A percentile compares a stretch with the other conserved stretches of the same genome.
Evolutionary conservation across 2,329 filamentous ascomycete species (phyloP).

Genomic region (Fusarium oxysporum): DNA sequence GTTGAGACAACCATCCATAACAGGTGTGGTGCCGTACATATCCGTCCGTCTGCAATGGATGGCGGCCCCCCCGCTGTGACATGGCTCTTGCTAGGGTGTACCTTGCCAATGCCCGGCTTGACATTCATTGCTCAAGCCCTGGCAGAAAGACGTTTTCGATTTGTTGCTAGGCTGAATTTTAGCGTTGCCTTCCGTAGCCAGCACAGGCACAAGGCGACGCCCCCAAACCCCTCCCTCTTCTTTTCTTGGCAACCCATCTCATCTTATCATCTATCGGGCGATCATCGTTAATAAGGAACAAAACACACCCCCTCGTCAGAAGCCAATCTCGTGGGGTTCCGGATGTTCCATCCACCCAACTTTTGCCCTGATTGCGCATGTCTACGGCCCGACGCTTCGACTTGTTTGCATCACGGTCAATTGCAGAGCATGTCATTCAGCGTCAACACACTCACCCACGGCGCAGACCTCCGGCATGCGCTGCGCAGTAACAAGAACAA

Average conservation of each 20-base stretch:
- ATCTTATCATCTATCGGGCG: constrained; percentile 41
- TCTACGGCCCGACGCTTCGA: background rate
- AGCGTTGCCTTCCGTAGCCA: constrained; percentile 19
- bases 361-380: background rate
- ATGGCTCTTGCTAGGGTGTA: constrained; percentile 15
- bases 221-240: constrained; percentile 12
- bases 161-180: constrained; percentile 24
- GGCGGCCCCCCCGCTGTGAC: constrained; percentile 20
- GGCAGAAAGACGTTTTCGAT: constrained; percentile 27
- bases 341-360: constrained; percentile 8
- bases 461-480: background rate
- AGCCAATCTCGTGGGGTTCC: constrained; percentile 40
- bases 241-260: constrained; percentile 19
- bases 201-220: constrained; percentile 25
- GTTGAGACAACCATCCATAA: constrained; percentile 31
- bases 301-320: constrained; percentile 32
- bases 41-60: constrained; percentile 23
- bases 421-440: background rate
- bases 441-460: constrained; percentile 1
- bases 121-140: constrained; percentile 12
- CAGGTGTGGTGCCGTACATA: constrained; percentile 17
- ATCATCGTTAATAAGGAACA: constrained; percentile 38
- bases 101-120: constrained; percentile 14
- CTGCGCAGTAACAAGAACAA: background rate
- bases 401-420: background rate